Conservation (phyloP, 441 rosid species). For the Corymbia citriodora region DNA sequence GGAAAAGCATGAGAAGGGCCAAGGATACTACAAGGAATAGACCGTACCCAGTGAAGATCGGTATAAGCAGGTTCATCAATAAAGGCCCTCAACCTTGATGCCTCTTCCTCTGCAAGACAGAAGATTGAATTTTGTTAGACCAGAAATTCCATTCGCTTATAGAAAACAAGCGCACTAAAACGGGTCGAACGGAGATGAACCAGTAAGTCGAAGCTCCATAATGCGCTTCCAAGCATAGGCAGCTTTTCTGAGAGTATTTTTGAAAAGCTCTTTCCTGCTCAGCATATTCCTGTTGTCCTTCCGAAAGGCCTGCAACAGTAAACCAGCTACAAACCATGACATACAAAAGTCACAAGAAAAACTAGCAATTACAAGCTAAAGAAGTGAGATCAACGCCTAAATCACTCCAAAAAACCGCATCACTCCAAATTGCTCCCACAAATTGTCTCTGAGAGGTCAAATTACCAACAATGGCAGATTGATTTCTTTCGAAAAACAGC, state of each 20-base stretch:
- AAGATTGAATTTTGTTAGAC: not conserved
- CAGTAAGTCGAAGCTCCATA: conserved; percentile 71
- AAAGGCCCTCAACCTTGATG: conserved; percentile 40
- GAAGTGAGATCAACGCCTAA: not conserved
- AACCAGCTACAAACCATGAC: not conserved
- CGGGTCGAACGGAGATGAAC: conserved; percentile 22
- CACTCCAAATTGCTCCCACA: not conserved
- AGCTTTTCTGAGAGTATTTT: conserved; percentile 73
- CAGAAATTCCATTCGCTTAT: not conserved
- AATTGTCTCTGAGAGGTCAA: not conserved
- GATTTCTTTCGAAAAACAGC: not conserved
- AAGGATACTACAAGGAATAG: not conserved
- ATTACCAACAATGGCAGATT: not conserved
- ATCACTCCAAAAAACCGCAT: not conserved
- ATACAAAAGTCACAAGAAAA: not conserved
- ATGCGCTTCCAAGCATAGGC: conserved; percentile 84
- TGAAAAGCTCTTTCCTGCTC: conserved; percentile 86
- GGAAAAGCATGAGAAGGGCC: not conserved
- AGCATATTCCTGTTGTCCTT: conserved; percentile 69
- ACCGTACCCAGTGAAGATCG: conserved; percentile 88
- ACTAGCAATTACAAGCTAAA: not conserved
- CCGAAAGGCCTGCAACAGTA: conserved; percentile 47
- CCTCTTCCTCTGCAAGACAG: conserved; percentile 76
- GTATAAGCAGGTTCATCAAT: conserved; percentile 79
- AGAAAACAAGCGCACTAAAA: not conserved